Conservation (phyloP, 1,284 basidiomycete genomes). For the Ceratorhiza oryzae-sativae region DNA sequence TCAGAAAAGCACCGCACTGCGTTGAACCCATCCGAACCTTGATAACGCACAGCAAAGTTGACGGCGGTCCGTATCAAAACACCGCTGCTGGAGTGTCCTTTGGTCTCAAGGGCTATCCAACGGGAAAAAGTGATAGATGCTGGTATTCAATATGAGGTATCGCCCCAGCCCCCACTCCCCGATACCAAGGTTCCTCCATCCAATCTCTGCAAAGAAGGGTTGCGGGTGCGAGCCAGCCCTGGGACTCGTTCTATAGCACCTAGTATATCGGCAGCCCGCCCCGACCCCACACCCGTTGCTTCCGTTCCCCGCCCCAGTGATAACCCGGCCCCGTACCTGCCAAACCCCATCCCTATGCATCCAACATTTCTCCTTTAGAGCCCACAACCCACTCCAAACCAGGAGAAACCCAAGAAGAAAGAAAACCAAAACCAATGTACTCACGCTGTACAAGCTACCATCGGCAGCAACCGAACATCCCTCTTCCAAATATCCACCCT, state of each 20-base stretch:
- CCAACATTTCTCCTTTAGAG: too few relatives aligned
- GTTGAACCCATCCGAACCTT: background rate
- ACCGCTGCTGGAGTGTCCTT: too few relatives aligned
- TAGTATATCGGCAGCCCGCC: background rate
- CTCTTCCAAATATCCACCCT: constrained; percentile 89
- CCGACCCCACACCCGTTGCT: background rate
- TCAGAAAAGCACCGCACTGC: background rate
- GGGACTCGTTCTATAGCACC: background rate
- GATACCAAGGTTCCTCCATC: background rate
- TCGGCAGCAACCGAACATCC: constrained; percentile 91
- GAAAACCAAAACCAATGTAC: constrained; percentile 48
- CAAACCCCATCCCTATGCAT: background rate
- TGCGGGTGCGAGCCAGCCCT: background rate
- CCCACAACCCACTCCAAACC: background rate
- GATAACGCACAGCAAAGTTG: too few relatives aligned
- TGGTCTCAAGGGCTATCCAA: too few relatives aligned
- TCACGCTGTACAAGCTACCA: constrained; percentile 89
- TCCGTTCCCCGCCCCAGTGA: background rate
- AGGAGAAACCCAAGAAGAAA: background rate
- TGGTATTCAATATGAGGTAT: too few relatives aligned
- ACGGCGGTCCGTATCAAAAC: too few relatives aligned
- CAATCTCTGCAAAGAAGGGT: background rate
- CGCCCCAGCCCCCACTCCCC: background rate
- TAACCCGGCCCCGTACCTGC: background rate
- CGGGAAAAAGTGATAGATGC: too few relatives aligned